These are phyloP conservation scores for Leccinellum luteum DNA, from an alignment of 768 basidiomycete genomes.

Conservation along the genomic window DNA sequence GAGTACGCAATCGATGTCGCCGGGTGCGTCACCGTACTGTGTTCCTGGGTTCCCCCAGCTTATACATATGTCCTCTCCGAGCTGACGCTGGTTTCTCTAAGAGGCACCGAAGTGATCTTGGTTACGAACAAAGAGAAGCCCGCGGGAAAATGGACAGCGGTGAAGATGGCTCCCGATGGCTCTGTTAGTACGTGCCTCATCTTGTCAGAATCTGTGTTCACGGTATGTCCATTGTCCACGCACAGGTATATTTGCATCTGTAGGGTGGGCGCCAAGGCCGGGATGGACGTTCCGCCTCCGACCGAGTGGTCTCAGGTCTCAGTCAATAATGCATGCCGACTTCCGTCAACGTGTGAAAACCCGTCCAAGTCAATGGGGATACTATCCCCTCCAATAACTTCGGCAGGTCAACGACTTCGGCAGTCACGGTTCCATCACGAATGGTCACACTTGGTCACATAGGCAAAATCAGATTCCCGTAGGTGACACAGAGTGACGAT, in stretches of 20 bases:
- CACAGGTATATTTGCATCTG: conserved; percentile 27
- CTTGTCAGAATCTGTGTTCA: neutral
- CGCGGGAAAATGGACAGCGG: conserved; percentile 45
- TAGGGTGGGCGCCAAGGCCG: conserved; percentile 21
- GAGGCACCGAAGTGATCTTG: no score
- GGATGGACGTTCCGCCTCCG: conserved; percentile 23
- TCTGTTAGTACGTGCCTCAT: conserved; percentile 38
- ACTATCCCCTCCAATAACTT: no score
- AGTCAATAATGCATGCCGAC: no score
- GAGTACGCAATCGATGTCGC: conserved; percentile 31
- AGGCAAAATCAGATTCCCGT: no score
- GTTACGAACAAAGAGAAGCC: conserved; percentile 42
- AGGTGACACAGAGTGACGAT: no score
- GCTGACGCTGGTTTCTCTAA: neutral
- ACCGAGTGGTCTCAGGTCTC: conserved; percentile 18
- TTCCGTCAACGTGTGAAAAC: conserved; percentile 11
- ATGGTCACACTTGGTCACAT: no score
- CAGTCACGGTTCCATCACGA: no score
- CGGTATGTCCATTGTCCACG: no score
- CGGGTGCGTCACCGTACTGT: no score
- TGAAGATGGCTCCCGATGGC: conserved; percentile 40
- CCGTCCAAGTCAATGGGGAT: conserved; percentile 11
- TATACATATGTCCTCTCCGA: neutral
- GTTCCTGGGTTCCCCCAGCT: neutral
- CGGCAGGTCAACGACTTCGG: no score